Percentiles rank a stretch among this genome's conserved stretches.
Evolutionary conservation across 305 asterid genomes (phyloP).

Genomic region (Plantago coronopus): DNA sequence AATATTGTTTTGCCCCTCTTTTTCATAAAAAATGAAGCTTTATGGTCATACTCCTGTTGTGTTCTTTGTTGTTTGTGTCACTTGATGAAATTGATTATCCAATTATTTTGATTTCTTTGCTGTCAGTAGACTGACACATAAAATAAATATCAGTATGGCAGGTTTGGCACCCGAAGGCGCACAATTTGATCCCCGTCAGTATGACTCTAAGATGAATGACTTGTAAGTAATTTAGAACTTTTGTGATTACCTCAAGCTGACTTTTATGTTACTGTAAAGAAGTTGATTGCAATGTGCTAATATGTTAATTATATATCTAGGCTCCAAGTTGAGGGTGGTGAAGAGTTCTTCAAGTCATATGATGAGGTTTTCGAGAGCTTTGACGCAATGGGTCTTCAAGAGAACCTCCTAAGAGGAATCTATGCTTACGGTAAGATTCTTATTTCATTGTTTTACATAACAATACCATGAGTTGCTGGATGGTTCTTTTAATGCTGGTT

Average conservation of each 20-base stretch:
- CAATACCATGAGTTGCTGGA: too few species aligned
- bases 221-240: conserved; percentile 25
- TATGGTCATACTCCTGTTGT: too few species aligned
- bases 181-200: conserved; percentile 33
- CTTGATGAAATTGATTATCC: neutral
- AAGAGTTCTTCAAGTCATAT: conserved; percentile 55
- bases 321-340: conserved; percentile 49
- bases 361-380: conserved; percentile 63
- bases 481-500: too few species aligned
- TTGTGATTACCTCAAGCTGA: neutral
- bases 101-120: neutral
- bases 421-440: conserved; percentile 56
- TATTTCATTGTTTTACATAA: neutral
- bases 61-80: neutral
- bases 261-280: neutral
- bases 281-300: neutral
- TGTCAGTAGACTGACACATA: neutral
- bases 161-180: conserved; percentile 33
- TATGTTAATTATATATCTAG: conserved; percentile 29
- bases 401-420: conserved; percentile 69
- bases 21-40: too few species aligned
- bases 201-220: conserved; percentile 37
- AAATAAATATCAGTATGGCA: conserved; percentile 17
- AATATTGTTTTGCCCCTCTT: neutral
- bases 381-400: conserved; percentile 62